Conservation (phyloP, 768 basidiomycete genomes). For the Trametes sanguinea region DNA sequence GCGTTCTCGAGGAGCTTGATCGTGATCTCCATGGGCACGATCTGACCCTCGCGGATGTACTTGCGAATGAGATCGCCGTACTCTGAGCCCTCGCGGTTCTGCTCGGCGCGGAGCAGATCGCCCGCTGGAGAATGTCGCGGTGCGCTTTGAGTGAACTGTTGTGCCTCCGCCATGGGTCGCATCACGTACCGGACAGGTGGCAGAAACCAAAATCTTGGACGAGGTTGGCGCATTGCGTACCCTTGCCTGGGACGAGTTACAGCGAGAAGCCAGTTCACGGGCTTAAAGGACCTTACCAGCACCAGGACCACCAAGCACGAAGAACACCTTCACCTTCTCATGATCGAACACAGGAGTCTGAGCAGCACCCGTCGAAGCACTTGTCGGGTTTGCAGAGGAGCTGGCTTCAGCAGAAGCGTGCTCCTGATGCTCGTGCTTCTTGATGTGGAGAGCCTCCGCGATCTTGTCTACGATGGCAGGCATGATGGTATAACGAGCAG, state of each 20-base stretch:
- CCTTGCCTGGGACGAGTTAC: slow-evolving; percentile 66
- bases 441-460: slow-evolving; percentile 37
- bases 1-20: slow-evolving; percentile 94
- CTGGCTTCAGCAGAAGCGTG: background rate
- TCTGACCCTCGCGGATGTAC: slow-evolving; percentile 87
- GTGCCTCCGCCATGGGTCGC: slow-evolving; percentile 4
- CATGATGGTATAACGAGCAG: slow-evolving; percentile 33
- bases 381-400: background rate
- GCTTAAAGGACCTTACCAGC: slow-evolving; percentile 57
- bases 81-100: slow-evolving; percentile 79
- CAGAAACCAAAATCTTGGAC: slow-evolving; percentile 85
- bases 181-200: slow-evolving; percentile 82
- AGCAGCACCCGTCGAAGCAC: background rate
- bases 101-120: slow-evolving; percentile 96
- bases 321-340: slow-evolving; percentile 82
- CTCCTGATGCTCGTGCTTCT: slow-evolving; percentile 21
- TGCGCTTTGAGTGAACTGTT: background rate
- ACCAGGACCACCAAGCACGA: slow-evolving; percentile 95
- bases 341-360: slow-evolving; percentile 60
- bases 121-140: slow-evolving; percentile 60
- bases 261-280: background rate
- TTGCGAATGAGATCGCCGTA: slow-evolving; percentile 84
- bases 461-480: slow-evolving; percentile 47
- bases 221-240: slow-evolving; percentile 87
- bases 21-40: slow-evolving; percentile 97